Evolutionary conservation across 441 rosid species (phyloP).

Genomic region (Gossypium gossypioides): DNA sequence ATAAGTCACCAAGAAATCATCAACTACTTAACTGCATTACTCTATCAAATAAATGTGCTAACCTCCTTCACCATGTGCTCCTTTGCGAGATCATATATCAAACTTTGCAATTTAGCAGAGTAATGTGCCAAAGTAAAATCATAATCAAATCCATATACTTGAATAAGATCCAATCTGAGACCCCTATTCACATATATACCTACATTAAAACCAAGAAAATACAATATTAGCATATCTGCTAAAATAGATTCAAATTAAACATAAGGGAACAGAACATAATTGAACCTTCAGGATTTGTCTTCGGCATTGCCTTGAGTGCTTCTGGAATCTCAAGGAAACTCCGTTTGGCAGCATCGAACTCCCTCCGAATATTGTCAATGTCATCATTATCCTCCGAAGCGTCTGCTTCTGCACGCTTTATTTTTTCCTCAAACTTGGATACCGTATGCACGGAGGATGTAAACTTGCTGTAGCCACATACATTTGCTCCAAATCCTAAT

Average conservation of each 20-base stretch:
- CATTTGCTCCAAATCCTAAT: constrained; percentile 26
- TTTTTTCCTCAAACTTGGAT: constrained; percentile 33
- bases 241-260: neutral
- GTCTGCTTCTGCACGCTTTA: constrained; percentile 19
- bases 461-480: constrained; percentile 25
- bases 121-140: constrained; percentile 92
- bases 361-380: constrained; percentile 40
- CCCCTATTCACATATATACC: constrained; percentile 88
- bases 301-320: constrained; percentile 51
- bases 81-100: constrained; percentile 86
- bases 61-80: constrained; percentile 94
- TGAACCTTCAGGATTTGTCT: constrained; percentile 77
- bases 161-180: constrained; percentile 66
- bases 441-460: constrained; percentile 25
- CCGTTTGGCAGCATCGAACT: constrained; percentile 55
- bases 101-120: constrained; percentile 63
- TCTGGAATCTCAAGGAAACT: constrained; percentile 63
- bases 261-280: neutral
- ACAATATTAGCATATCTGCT: constrained; percentile 1
- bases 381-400: constrained; percentile 26
- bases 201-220: constrained; percentile 16
- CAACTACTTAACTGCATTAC: neutral
- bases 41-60: constrained; percentile 10
- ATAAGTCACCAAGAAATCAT: neutral
- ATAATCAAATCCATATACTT: constrained; percentile 89